A percentile compares a stretch with the other conserved stretches of the same genome.
Evolutionary conservation across 2,329 filamentous ascomycete genomes (phyloP).

Genomic region (Emmonsiellopsis sp.): DNA sequence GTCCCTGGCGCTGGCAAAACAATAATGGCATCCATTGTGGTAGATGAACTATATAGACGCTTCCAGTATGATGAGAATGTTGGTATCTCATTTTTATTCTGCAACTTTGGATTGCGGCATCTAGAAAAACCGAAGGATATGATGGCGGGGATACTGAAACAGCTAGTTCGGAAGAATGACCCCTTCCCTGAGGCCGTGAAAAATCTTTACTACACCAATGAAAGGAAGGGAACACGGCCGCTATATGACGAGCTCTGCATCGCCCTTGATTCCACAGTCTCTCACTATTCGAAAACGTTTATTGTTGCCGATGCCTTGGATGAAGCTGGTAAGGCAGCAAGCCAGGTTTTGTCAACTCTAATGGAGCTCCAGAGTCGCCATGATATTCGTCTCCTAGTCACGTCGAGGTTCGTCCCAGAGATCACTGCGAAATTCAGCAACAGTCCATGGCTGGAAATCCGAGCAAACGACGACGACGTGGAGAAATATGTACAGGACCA

Average conservation of each 20-base stretch:
- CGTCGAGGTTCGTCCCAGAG: constrained; percentile 22
- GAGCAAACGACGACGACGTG: constrained; percentile 25
- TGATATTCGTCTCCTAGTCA: constrained; percentile 22
- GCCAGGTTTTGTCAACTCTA: constrained; percentile 13
- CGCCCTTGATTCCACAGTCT: constrained; percentile 11
- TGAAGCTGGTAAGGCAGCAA: constrained; percentile 14
- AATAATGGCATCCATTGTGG: constrained; percentile 6
- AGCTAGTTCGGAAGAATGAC: constrained; percentile 22
- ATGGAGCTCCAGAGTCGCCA: constrained; percentile 14
- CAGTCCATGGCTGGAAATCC: constrained; percentile 20
- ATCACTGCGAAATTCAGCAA: constrained; percentile 15
- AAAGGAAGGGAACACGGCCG: constrained; percentile 14
- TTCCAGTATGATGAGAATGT: constrained; percentile 16
- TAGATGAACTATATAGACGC: not conserved
- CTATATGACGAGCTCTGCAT: constrained; percentile 16
- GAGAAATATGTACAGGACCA: constrained; percentile 20
- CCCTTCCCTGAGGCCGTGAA: constrained; percentile 20
- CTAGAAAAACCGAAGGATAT: constrained; percentile 30
- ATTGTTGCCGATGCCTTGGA: constrained; percentile 28
- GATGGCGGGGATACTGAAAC: constrained; percentile 29
- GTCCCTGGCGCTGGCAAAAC: constrained; percentile 9
- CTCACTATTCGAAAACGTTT: constrained; percentile 14
- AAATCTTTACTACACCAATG: constrained; percentile 18
- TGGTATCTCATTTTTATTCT: constrained; percentile 40
- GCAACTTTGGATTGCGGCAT: constrained; percentile 31